phyloP scores from a whole-genome alignment of 2,329 filamentous ascomycete species.

The Stagonosporopsis rhizophila region DNA sequence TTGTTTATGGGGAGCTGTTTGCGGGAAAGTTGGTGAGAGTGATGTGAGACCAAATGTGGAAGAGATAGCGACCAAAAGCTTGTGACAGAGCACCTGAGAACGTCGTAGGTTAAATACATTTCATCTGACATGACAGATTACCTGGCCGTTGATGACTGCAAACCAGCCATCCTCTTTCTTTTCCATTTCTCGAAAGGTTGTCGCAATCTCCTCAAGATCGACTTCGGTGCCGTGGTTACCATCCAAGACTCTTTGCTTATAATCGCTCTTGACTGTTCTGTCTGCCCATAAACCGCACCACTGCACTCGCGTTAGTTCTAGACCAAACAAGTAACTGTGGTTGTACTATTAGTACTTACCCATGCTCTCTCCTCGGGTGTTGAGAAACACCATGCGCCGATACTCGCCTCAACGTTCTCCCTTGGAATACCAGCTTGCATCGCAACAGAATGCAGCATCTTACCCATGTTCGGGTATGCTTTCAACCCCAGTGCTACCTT shows the following conservation, averaged over 20 bases:
- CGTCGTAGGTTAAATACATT: background rate
- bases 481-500: conserved; percentile 40
- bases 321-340: no score
- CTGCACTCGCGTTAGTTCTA: background rate
- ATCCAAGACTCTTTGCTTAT: conserved; percentile 47
- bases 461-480: conserved; percentile 46
- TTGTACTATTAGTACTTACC: no score
- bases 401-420: conserved; percentile 48
- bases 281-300: conserved; percentile 54
- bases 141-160: conserved; percentile 53
- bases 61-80: background rate
- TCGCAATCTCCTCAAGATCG: conserved; percentile 50
- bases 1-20: background rate
- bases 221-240: conserved; percentile 47
- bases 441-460: conserved; percentile 45
- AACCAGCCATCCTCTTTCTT: conserved; percentile 53
- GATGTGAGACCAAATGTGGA: background rate
- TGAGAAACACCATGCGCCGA: conserved; percentile 53
- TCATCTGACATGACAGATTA: conserved; percentile 44
- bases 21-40: background rate
- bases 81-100: background rate
- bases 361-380: conserved; percentile 48
- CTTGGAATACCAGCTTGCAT: conserved; percentile 51
- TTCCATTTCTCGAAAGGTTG: conserved; percentile 52
- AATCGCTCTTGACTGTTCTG: conserved; percentile 44